Evolutionary conservation across 768 basidiomycete species (phyloP).

Genomic region (Goffeauzyma gilvescens): DNA sequence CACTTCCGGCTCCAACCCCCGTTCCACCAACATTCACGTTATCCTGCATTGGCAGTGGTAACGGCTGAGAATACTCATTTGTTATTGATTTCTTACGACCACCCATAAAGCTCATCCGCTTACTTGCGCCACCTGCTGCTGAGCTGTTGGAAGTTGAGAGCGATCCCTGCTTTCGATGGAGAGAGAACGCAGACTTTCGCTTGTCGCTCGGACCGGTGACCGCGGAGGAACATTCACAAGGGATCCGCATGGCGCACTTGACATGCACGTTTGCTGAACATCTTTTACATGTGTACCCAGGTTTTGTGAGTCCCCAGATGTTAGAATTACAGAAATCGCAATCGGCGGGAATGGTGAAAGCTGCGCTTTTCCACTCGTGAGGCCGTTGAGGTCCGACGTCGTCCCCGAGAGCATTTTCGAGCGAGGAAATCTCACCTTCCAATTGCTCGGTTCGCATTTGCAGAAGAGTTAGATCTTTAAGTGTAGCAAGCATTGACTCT

Average conservation of each 20-base stretch:
- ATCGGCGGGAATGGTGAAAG: conserved; percentile 6
- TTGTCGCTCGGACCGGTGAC: too few relatives aligned
- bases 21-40: too few relatives aligned
- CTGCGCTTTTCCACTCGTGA: conserved; percentile 4
- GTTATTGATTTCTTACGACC: too few relatives aligned
- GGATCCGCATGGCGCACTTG: conserved; percentile 9
- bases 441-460: not conserved
- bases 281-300: not conserved
- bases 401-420: conserved; percentile 5
- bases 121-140: too few relatives aligned
- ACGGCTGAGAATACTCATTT: too few relatives aligned
- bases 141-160: too few relatives aligned
- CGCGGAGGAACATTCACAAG: too few relatives aligned
- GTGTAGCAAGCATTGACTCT: conserved; percentile 2
- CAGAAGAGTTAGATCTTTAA: conserved; percentile 3
- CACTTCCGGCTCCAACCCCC: too few relatives aligned
- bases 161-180: too few relatives aligned
- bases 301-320: conserved; percentile 6
- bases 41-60: too few relatives aligned
- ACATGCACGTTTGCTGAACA: conserved; percentile 5
- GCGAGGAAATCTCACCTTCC: not conserved
- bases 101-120: too few relatives aligned
- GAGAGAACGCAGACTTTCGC: too few relatives aligned
- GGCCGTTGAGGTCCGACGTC: conserved; percentile 5
- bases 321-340: conserved; percentile 8